Evolutionary conservation across 176 grass and related monocot species (phyloP), one percentile per base, ranked within the genome.

Genomic region (Carex pumila): DNA sequence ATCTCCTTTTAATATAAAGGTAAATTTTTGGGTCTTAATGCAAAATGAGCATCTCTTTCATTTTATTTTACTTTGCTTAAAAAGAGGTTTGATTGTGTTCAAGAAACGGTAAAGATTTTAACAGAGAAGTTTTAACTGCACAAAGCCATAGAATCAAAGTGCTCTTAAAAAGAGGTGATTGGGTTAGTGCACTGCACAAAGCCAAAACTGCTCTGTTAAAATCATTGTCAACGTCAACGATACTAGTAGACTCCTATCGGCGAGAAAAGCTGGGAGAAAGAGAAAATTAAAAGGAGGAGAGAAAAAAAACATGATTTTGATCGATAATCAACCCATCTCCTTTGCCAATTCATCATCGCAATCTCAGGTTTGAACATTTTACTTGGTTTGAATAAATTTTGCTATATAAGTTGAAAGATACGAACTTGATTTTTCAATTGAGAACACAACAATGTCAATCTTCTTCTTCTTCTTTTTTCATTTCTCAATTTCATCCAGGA

Each of bases 291-390:
- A 30, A 56, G 5, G 47, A 13, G 29, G 22, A 7, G 12, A 41
- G 25, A 32, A 55, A 32, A 45, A 79, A 45, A 79, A 17, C 3
- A 98, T 98, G 92, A 89, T 98, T 65, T 60, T 98, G 53, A 64
- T 98, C 58, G 91, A 94, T 61, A 93, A 90, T 85, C 71, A 90
- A 4, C 87, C 67, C 14, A 25, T 61, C 25, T 67, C 84, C 82
- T 32, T 78, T 3, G 14, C 73, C 50, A 32, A 57, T 78, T 34
- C 45, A 85, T 77, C 91, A 21, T 77, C 45, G 9, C 73, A 43
- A 54, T 66, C 71, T 37, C 55, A 79, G 73, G 84, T 73, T 39
- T 5, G 37, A 39, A 39, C 5, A 3, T 39, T 39, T 39, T 39
- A 39, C 37, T 39, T 39, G 37, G 37, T 39, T 39, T 39, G 37